These are phyloP conservation scores for Cruciata laevipes DNA, from an alignment of 257 asterid species.

Conservation along the genomic window DNA sequence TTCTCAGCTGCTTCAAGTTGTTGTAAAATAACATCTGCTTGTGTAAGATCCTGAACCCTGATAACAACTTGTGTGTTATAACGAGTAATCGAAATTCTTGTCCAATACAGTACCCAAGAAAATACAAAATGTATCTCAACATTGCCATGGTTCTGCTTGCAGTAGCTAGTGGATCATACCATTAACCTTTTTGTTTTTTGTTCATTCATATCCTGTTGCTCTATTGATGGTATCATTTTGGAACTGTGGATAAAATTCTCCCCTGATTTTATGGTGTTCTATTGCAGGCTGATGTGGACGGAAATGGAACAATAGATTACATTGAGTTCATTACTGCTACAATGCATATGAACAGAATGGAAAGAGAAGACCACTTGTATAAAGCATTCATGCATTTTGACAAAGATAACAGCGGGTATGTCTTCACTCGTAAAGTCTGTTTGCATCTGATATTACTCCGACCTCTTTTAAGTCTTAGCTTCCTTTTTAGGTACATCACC, in stretches of 20 bases:
- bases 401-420: conserved; percentile 87
- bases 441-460: background rate
- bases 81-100: too few relatives aligned
- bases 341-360: conserved; percentile 89
- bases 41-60: background rate
- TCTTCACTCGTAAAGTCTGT: conserved; percentile 3
- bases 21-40: background rate
- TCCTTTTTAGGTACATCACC: conserved; percentile 33
- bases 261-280: background rate
- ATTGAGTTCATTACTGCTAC: conserved; percentile 92
- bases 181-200: background rate
- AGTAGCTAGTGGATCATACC: background rate
- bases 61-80: background rate
- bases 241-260: background rate
- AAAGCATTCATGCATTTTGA: conserved; percentile 77
- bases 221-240: too few relatives aligned
- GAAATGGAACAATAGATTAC: conserved; percentile 88
- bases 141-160: background rate
- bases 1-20: background rate
- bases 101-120: background rate
- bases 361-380: conserved; percentile 77
- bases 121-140: background rate
- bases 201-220: background rate
- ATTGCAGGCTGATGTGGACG: conserved; percentile 92
- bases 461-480: conserved; percentile 27